Percentiles rank a stretch among this genome's conserved stretches.
phyloP scores from a whole-genome alignment of 106 monocot species.

The Acanthochlamys bracteata region DNA sequence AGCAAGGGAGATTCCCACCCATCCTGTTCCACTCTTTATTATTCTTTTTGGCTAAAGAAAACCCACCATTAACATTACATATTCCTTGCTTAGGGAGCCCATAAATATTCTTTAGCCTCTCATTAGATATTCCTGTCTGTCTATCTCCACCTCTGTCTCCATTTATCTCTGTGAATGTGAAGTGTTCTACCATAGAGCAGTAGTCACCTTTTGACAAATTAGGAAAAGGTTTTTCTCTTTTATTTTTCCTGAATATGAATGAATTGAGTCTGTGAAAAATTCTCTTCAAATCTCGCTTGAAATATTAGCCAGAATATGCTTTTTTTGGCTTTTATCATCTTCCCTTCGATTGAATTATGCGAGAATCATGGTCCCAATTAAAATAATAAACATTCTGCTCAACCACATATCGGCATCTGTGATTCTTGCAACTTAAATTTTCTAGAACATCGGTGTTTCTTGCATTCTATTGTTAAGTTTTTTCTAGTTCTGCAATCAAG shows the following conservation, averaged over 20 bases:
- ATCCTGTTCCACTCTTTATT: conserved; percentile 14
- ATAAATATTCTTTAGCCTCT: conserved; percentile 12
- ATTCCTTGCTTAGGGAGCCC: conserved; percentile 62
- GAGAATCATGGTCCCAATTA: conserved; percentile 21
- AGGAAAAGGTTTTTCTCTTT: conserved; percentile 22
- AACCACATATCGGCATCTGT: conserved; percentile 13
- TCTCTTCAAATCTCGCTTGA: conserved; percentile 61
- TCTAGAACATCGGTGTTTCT: background rate
- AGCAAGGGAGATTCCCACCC: conserved; percentile 51
- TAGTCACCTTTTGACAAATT: conserved; percentile 40
- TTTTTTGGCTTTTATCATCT: conserved; percentile 19
- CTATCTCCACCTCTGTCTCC: conserved; percentile 11
- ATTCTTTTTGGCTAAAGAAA: conserved; percentile 25
- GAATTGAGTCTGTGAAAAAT: conserved; percentile 19
- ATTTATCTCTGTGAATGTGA: conserved; percentile 10
- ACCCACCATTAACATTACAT: conserved; percentile 5
- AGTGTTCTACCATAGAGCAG: conserved; percentile 9
- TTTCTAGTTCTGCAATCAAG: background rate
- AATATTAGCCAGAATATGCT: conserved; percentile 62
- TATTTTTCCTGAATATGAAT: conserved; percentile 1
- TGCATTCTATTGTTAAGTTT: background rate
- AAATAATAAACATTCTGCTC: background rate
- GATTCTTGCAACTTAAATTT: background rate
- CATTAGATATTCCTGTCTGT: conserved; percentile 22
- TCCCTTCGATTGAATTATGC: conserved; percentile 39